phyloP scores from a whole-genome alignment of 2,329 filamentous ascomycete species.

The Biscogniauxia sp. region DNA sequence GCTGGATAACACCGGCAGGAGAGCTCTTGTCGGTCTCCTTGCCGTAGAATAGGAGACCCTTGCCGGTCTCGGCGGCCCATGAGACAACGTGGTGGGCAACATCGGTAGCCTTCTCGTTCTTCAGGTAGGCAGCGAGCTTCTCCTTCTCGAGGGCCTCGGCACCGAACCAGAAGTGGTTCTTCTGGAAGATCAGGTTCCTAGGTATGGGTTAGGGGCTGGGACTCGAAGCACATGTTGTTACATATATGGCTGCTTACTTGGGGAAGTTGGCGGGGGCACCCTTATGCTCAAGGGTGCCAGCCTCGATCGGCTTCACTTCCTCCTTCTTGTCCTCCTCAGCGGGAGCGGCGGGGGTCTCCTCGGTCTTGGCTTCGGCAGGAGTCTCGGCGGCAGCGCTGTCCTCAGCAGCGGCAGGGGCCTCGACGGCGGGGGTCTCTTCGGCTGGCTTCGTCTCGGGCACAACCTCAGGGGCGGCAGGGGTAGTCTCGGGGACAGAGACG shows the following conservation, averaged over 20 bases:
- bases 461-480: constrained; percentile 37
- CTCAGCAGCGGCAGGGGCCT: constrained; percentile 39
- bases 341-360: constrained; percentile 35
- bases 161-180: constrained; percentile 90
- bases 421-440: constrained; percentile 31
- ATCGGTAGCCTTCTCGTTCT: constrained; percentile 79
- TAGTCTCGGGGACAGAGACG: constrained; percentile 57
- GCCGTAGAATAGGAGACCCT: constrained; percentile 89
- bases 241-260: constrained; percentile 67
- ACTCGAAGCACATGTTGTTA: not conserved
- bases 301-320: constrained; percentile 69
- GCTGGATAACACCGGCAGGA: constrained; percentile 78
- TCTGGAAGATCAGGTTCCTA: constrained; percentile 85
- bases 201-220: not conserved
- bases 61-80: constrained; percentile 91
- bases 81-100: constrained; percentile 76
- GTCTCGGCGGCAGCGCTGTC: constrained; percentile 40
- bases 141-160: constrained; percentile 71
- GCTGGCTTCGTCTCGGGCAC: constrained; percentile 31
- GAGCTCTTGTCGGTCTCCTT: constrained; percentile 81
- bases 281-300: constrained; percentile 88
- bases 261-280: constrained; percentile 74
- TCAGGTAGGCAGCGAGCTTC: constrained; percentile 73
- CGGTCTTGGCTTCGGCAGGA: constrained; percentile 35
- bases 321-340: constrained; percentile 44